Evolutionary conservation across 768 basidiomycete species (phyloP).

Genomic region (Boletus sp.): DNA sequence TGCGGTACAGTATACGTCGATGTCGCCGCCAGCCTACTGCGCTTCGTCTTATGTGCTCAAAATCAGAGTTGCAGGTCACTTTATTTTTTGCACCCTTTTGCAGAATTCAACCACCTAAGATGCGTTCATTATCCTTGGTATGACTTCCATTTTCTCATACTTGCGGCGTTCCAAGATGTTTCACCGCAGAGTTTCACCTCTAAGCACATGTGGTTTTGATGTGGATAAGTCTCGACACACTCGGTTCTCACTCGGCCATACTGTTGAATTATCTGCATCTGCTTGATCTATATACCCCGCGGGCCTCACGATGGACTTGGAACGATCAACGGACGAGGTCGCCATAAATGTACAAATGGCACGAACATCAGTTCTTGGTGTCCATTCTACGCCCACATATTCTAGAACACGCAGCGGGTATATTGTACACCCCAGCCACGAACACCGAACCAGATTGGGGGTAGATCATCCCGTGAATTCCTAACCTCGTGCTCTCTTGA

Average conservation of each 20-base stretch:
- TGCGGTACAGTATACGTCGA: not conserved
- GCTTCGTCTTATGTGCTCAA: not conserved
- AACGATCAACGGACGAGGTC: not conserved
- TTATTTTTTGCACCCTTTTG: not conserved
- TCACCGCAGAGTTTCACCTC: not conserved
- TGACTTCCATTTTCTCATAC: not conserved
- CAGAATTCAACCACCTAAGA: not conserved
- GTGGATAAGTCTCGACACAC: not conserved
- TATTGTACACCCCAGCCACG: not conserved
- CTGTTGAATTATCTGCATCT: not conserved
- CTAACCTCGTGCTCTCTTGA: not conserved
- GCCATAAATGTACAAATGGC: not conserved
- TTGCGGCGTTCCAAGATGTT: not conserved
- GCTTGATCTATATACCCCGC: not conserved
- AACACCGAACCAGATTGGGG: not conserved
- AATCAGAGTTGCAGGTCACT: not conserved
- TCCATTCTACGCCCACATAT: not conserved
- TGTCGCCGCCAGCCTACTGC: not conserved
- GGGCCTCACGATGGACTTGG: not conserved
- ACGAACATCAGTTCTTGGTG: not conserved
- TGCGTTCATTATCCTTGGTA: not conserved
- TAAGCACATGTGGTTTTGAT: not conserved
- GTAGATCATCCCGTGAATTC: not conserved
- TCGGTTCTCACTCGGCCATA: not conserved
- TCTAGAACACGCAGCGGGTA: not conserved